Base-by-base conservation (phyloP, 2,329 filamentous ascomycete species). In the Beauveria brongniartii region DNA sequence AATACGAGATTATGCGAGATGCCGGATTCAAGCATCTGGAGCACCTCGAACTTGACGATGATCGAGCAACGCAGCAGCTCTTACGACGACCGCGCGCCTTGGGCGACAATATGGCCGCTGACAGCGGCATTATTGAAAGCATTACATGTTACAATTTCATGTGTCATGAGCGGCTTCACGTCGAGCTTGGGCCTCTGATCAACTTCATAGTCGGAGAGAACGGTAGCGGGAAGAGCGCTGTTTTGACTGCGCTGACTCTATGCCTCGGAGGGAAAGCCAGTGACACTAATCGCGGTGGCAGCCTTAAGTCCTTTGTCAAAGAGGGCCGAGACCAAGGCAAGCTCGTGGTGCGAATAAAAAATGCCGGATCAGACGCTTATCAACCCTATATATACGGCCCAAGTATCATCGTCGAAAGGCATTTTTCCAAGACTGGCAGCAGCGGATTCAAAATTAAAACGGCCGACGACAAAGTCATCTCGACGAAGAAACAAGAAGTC, bases 121-220 rank as follows among this genome's bases (percentile, higher is more conserved):
- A 95, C 44, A 88, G 90, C 67, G 92, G 91, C 1, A 93, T 97
- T 59, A 88, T 97, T 52, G 89, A 96, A 72, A 87, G 87, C 64
- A 89, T 97, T 60, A 89, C 86, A 43, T 95, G 92, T 72, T 83
- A 86, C 67, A 97, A 97, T 72, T 97, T 97, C 74, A 97, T 97
- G 94, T 97, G 93, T 69, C 94, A 99, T 72, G 80, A 86, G 50
- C 86, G 88, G 60, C 82, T 97, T 20, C 85, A 88, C 48, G 89
- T 96, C 63, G 83, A 89, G 61, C 80, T 99, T n/a, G 94, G 94
- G 0, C 94, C 94, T 0, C 78, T 97, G 43, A 95, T 99, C 73
- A 99, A 99, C 74, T 99, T 99, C 74, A 92, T 99, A 64, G 92
- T 97, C 60, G 94, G 94, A 18, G 92, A 96, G 73, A 99, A 99